Evolutionary conservation across 345 rosid species (phyloP).

Genomic region (Citropsis articulata): DNA sequence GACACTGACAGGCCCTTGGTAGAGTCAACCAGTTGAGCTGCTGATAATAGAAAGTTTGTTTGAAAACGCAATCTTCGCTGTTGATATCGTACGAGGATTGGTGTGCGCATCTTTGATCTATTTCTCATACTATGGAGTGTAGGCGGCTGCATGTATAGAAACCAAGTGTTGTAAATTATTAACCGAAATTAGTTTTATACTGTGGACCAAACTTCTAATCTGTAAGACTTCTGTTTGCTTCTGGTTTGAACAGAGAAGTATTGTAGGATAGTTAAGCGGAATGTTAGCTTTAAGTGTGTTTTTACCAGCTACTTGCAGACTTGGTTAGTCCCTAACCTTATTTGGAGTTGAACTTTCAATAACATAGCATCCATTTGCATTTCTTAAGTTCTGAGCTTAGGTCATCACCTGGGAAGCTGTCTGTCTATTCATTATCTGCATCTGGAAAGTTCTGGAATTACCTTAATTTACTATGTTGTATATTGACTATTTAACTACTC

Average conservation of each 20-base stretch:
- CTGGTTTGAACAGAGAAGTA: background rate
- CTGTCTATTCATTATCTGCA: background rate
- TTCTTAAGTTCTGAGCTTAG: background rate
- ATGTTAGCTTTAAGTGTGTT: background rate
- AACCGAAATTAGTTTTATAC: slow-evolving; percentile 25
- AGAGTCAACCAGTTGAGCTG: slow-evolving; percentile 20
- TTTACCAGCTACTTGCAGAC: background rate
- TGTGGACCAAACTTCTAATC: slow-evolving; percentile 12
- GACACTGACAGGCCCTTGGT: slow-evolving; percentile 93
- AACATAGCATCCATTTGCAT: background rate
- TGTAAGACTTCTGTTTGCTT: background rate
- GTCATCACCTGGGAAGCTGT: background rate
- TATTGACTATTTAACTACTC: background rate
- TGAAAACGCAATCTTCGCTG: slow-evolving; percentile 11
- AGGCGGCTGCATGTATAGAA: slow-evolving; percentile 38
- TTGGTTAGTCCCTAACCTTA: background rate
- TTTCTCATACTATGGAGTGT: slow-evolving; percentile 18
- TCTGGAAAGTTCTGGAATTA: slow-evolving; percentile 1
- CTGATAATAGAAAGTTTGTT: background rate
- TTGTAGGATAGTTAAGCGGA: background rate
- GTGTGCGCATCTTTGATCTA: background rate
- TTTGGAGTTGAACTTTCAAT: background rate
- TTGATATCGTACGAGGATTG: slow-evolving; percentile 9
- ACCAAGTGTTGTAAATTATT: slow-evolving; percentile 44
- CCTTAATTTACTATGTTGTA: background rate